phyloP scores from a whole-genome alignment of 495 filamentous ascomycete genomes.

The Wilcoxina mikolae region DNA sequence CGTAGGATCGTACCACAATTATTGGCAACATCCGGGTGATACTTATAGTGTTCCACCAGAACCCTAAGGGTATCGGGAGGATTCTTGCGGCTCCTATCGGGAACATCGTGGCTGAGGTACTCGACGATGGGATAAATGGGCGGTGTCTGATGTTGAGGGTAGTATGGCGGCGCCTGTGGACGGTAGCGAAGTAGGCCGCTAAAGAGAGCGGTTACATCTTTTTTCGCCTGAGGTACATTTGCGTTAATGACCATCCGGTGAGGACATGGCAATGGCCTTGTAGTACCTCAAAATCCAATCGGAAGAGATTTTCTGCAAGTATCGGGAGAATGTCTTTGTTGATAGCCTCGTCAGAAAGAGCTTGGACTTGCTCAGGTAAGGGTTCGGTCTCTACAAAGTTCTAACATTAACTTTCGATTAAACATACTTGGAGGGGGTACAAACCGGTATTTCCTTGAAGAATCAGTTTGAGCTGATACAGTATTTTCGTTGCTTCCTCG shows the following conservation, averaged over 20 bases:
- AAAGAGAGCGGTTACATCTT: conserved; percentile 28
- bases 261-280: not conserved
- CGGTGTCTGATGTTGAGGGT: not conserved
- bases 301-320: conserved; percentile 61
- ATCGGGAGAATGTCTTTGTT: conserved; percentile 75
- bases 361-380: conserved; percentile 69
- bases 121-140: conserved; percentile 49
- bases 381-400: conserved; percentile 55
- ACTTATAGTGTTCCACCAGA: conserved; percentile 74
- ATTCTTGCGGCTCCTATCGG: conserved; percentile 59
- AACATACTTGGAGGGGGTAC: conserved; percentile 3
- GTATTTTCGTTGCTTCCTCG: conserved; percentile 61
- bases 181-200: conserved; percentile 27
- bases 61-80: conserved; percentile 77
- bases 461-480: conserved; percentile 68
- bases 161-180: conserved; percentile 12
- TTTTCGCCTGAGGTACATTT: conserved; percentile 46
- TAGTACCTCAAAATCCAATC: conserved; percentile 67
- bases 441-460: conserved; percentile 72
- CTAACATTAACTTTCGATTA: conserved; percentile 1
- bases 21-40: conserved; percentile 73
- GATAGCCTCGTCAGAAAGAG: conserved; percentile 63
- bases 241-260: not conserved
- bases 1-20: conserved; percentile 81
- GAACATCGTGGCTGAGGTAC: conserved; percentile 67